phyloP scores from a whole-genome alignment of 139 green algal genomes.

The Volvox africanus region DNA sequence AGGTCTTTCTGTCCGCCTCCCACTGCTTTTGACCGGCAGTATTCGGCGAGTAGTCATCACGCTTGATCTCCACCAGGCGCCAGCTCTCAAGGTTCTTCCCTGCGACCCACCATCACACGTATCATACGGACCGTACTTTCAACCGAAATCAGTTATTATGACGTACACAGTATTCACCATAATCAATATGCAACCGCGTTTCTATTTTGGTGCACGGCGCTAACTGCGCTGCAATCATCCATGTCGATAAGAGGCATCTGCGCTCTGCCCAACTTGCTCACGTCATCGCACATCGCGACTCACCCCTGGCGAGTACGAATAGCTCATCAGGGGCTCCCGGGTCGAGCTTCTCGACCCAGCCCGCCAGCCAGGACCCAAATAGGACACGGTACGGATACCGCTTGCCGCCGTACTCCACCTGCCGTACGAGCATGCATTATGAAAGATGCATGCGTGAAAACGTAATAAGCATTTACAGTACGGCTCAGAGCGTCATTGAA shows the following conservation, averaged over 20 bases:
- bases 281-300: background rate
- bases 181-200: no score
- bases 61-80: constrained; percentile 64
- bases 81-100: constrained; percentile 64
- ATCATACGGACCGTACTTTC: background rate
- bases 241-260: no score
- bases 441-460: background rate
- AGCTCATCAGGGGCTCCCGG: constrained; percentile 66
- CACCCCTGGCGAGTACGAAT: constrained; percentile 62
- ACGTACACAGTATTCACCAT: no score
- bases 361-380: constrained; percentile 41
- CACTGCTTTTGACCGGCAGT: constrained; percentile 54
- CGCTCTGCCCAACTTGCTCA: no score
- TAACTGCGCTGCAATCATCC: no score
- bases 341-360: constrained; percentile 63
- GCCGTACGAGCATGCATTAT: background rate
- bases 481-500: background rate
- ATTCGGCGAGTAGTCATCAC: constrained; percentile 70
- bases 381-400: constrained; percentile 48
- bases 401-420: constrained; percentile 42
- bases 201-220: no score
- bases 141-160: no score
- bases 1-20: constrained; percentile 56
- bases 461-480: background rate
- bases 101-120: background rate